Percentiles rank a stretch among this genome's conserved stretches.
Conservation (phyloP, 768 basidiomycete species). For the Tulasnella sp. region DNA sequence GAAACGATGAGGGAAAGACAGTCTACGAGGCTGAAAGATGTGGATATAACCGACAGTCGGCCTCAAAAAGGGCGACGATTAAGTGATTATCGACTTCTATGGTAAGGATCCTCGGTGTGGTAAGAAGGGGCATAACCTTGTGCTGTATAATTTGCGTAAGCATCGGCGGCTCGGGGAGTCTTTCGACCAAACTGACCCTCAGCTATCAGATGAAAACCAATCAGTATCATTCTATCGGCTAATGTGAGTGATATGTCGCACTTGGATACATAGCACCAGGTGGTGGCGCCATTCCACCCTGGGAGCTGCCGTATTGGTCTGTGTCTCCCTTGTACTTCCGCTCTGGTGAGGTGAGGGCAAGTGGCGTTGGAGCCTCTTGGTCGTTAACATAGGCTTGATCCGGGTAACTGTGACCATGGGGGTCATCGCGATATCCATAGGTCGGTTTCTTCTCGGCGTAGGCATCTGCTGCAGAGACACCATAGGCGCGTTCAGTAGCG, state of each 20-base stretch:
- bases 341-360: slow-evolving; percentile 27
- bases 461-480: slow-evolving; percentile 44
- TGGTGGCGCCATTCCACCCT: background rate
- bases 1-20: background rate
- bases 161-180: slow-evolving; percentile 12
- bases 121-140: background rate
- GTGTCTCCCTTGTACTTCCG: slow-evolving; percentile 19
- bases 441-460: slow-evolving; percentile 38
- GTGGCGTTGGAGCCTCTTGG: slow-evolving; percentile 30
- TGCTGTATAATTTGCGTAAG: background rate
- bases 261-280: background rate
- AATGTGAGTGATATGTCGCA: background rate
- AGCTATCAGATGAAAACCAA: slow-evolving; percentile 3
- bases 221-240: background rate
- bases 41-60: background rate
- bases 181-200: slow-evolving; percentile 19
- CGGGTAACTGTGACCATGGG: slow-evolving; percentile 17
- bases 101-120: background rate
- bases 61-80: background rate
- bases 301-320: background rate
- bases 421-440: slow-evolving; percentile 27
- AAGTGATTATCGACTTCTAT: background rate
- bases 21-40: background rate
- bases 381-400: slow-evolving; percentile 30
- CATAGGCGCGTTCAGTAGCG: slow-evolving; percentile 21